A percentile compares a stretch with the other conserved stretches of the same genome.
phyloP scores from a whole-genome alignment of 331 rosid species.

The Malus hybrid region DNA sequence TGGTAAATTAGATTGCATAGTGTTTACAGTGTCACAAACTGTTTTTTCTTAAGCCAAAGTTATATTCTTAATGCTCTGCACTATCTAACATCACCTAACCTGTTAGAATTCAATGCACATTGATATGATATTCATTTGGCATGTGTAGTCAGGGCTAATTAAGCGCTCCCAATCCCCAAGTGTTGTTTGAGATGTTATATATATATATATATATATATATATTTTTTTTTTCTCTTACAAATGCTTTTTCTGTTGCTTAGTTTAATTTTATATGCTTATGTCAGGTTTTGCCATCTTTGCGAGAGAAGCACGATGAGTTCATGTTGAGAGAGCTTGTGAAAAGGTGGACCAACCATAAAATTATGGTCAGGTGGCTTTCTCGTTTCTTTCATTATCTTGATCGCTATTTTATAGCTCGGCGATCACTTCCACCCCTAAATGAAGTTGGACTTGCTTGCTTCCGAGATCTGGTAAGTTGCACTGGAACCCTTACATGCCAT shows the following conservation, averaged over 20 bases:
- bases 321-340: constrained; percentile 86
- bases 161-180: background rate
- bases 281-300: constrained; percentile 60
- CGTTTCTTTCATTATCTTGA: constrained; percentile 82
- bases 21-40: background rate
- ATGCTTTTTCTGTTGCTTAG: background rate
- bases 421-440: constrained; percentile 75
- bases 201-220: too few species aligned
- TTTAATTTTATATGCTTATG: background rate
- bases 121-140: background rate
- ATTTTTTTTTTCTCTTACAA: background rate
- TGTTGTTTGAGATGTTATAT: background rate
- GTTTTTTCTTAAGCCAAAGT: background rate
- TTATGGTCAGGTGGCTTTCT: constrained; percentile 92
- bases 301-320: constrained; percentile 72
- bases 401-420: constrained; percentile 78
- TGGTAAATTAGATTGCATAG: too few species aligned
- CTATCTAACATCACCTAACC: background rate
- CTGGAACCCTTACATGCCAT: background rate
- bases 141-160: background rate
- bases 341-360: constrained; percentile 87
- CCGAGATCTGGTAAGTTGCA: constrained; percentile 58
- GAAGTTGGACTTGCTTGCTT: constrained; percentile 84
- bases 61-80: background rate
- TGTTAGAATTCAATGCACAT: background rate